These are phyloP conservation scores for Isatis lusitanica DNA, from an alignment of 441 rosid species.

Conservation along the genomic window DNA sequence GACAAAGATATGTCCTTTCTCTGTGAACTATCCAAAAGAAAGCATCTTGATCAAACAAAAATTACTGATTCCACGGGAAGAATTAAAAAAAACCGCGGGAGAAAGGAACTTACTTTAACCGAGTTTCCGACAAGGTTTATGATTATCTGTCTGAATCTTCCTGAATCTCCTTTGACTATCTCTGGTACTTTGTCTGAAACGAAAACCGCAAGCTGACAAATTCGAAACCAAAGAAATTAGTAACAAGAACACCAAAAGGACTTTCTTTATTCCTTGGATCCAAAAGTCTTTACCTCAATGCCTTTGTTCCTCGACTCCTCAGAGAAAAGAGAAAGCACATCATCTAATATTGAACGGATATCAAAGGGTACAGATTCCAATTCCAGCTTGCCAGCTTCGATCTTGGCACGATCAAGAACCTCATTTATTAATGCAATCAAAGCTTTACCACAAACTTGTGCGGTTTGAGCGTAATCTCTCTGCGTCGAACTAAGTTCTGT, in stretches of 20 bases:
- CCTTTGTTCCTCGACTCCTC: constrained; percentile 88
- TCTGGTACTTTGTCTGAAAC: constrained; percentile 91
- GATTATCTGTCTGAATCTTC: constrained; percentile 91
- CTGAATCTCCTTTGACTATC: constrained; percentile 82
- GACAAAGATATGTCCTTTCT: constrained; percentile 85
- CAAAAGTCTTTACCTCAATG: constrained; percentile 64
- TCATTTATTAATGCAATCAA: constrained; percentile 90
- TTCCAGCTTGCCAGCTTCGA: constrained; percentile 92
- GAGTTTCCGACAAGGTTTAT: constrained; percentile 97
- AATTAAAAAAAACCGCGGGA: neutral
- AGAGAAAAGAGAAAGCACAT: constrained; percentile 89
- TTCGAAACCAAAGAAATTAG: constrained; percentile 22
- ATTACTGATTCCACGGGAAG: neutral
- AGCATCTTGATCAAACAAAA: constrained; percentile 11
- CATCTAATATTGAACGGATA: constrained; percentile 81
- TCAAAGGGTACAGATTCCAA: constrained; percentile 80
- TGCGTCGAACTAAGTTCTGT: constrained; percentile 88
- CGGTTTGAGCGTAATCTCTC: constrained; percentile 92
- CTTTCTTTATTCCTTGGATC: neutral
- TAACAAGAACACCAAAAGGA: neutral
- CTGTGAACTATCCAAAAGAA: constrained; percentile 71
- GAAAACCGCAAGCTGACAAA: constrained; percentile 75
- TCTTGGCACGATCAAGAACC: constrained; percentile 98
- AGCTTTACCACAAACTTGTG: constrained; percentile 94
- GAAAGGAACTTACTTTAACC: constrained; percentile 64